Percentiles rank a stretch among this genome's conserved stretches.
phyloP scores from a whole-genome alignment of 805 yeast species.

The Candida vartiovaarae region DNA sequence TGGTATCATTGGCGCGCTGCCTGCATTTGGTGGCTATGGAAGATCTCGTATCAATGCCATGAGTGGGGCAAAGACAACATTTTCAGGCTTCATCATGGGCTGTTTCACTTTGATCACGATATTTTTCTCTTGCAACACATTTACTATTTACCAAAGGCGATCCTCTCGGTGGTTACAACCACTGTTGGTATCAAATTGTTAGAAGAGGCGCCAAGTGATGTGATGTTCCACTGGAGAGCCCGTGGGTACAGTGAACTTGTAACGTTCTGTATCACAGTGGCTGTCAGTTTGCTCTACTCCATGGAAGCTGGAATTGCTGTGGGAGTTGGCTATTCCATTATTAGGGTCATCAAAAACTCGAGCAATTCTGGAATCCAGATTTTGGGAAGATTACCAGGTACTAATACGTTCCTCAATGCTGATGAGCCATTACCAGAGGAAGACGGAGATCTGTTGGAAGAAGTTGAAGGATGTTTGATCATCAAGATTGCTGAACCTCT shows the following conservation, averaged over 20 bases:
- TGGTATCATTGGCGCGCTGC: slow-evolving; percentile 53
- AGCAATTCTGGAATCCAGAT: slow-evolving; percentile 81
- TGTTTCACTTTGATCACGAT: slow-evolving; percentile 62
- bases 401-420: slow-evolving; percentile 60
- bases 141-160: slow-evolving; percentile 70
- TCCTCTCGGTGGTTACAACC: slow-evolving; percentile 72
- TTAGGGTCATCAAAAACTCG: slow-evolving; percentile 74
- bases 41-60: slow-evolving; percentile 83
- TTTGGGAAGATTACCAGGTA: slow-evolving; percentile 58
- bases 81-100: slow-evolving; percentile 81
- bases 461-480: slow-evolving; percentile 65
- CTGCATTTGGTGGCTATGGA: slow-evolving; percentile 95
- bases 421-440: slow-evolving; percentile 44
- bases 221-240: slow-evolving; percentile 64
- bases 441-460: slow-evolving; percentile 27
- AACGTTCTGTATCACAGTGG: slow-evolving; percentile 58
- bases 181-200: slow-evolving; percentile 69
- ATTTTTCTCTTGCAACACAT: slow-evolving; percentile 49
- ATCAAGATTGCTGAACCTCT: slow-evolving; percentile 84
- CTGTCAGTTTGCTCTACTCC: slow-evolving; percentile 62
- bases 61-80: slow-evolving; percentile 81
- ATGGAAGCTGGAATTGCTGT: slow-evolving; percentile 85
- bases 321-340: slow-evolving; percentile 76
- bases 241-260: slow-evolving; percentile 72
- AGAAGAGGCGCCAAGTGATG: slow-evolving; percentile 79